Base-by-base conservation (phyloP, 2,329 filamentous ascomycete species). In the Aspergillus latus region DNA sequence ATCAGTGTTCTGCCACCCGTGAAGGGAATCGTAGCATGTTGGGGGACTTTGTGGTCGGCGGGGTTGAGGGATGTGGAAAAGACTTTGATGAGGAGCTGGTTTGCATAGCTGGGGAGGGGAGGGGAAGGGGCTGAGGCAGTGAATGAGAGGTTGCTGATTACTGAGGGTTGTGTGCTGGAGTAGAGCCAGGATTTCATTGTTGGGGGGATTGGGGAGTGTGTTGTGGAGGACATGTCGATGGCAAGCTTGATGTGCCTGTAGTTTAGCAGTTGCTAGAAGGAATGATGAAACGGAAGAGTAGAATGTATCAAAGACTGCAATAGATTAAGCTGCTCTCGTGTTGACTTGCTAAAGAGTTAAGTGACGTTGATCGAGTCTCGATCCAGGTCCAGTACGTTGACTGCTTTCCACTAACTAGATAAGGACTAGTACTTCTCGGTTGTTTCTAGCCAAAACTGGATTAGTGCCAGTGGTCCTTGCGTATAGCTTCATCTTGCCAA, bases 1-100 rank as follows among this genome's bases (percentile, higher is more conserved):
- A 80, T 68, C 1, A 77, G 37, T 21, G 76, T 59, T 3, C 74
- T 72, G 1, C 68, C 68, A 5, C 34, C 34, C 9, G 8, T 37
- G 34, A 37, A 13, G 34, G 82, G 54, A 2, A 78, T 21, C 0
- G 78, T 69, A 29, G 79, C 71, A 64, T 53, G 49, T 28, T 88
- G 84, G 8, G 82, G 76, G 1, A 83, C 61, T 69, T 88, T 88
- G 77, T 85, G 82, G 76, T 89, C 87, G 29, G 82, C 81, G 0
- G 85, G 85, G 66, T 88, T 88, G 60, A 88, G 66, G 26, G 80
- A 73, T 28, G 78, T 76, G 55, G 77, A 73, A 56, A 81, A 70
- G 6, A 88, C 80, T 59, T 81, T 72, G 48, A 88, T 73, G 11
- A 88, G 76, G 44, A 86, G 66, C 59, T 84, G 76, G 37, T 77